A percentile compares a stretch with the other conserved stretches of the same genome.
These are phyloP conservation scores for Ustilago crameri DNA, from an alignment of 1,284 basidiomycete genomes.

Conservation along the genomic window DNA sequence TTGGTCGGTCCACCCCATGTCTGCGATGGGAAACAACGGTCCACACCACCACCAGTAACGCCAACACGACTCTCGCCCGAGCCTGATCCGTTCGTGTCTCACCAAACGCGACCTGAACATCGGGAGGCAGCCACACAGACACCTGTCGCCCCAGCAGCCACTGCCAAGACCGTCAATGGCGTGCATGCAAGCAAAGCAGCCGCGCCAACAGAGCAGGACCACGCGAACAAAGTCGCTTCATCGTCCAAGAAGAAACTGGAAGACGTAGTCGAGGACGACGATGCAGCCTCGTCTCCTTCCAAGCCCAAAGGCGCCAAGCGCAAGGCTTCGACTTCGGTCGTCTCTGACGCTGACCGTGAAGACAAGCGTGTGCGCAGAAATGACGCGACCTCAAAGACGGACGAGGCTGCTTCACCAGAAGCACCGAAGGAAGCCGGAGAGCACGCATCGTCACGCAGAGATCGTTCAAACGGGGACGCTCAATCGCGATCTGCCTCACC, in stretches of 20 bases:
- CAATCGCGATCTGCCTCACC: constrained; percentile 39
- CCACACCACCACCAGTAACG: constrained; percentile 30
- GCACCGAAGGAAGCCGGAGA: constrained; percentile 12
- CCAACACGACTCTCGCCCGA: constrained; percentile 50
- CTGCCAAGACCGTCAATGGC: constrained; percentile 30
- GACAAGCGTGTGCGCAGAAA: constrained; percentile 43
- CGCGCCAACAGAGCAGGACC: constrained; percentile 13
- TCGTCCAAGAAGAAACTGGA: constrained; percentile 58
- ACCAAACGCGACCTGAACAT: constrained; percentile 22
- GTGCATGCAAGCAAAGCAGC: constrained; percentile 19
- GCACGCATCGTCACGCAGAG: constrained; percentile 18
- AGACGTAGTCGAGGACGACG: constrained; percentile 28
- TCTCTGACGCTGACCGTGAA: constrained; percentile 40
- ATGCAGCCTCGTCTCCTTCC: constrained; percentile 11
- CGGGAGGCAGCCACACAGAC: constrained; percentile 47
- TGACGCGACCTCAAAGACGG: constrained; percentile 23
- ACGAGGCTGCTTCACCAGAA: constrained; percentile 15
- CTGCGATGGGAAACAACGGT: constrained; percentile 57
- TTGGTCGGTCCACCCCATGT: constrained; percentile 61
- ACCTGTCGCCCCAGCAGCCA: constrained; percentile 10
- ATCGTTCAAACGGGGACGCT: constrained; percentile 24
- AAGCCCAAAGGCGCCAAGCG: constrained; percentile 48
- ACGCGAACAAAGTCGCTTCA: constrained; percentile 44
- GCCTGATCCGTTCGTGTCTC: constrained; percentile 39
- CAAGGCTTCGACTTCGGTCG: constrained; percentile 44